Base-by-base conservation (phyloP, 176 grass and related monocot genomes). In the Juncus effusus region DNA sequence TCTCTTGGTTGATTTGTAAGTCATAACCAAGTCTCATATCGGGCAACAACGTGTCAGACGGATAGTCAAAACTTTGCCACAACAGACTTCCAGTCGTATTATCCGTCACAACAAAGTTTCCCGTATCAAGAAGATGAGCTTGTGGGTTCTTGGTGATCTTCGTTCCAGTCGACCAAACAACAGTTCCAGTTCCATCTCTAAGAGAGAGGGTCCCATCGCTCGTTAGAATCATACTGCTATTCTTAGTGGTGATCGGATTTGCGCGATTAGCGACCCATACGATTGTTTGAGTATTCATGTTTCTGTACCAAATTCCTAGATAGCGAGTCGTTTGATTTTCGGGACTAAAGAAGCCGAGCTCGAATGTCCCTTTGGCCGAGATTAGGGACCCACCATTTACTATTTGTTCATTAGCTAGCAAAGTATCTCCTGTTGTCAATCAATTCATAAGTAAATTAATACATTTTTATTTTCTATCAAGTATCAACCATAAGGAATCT, bases 31-130 rank as follows among this genome's bases (percentile, higher is more conserved):
- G 56, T 76, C 85, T 83, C 85, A 91, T 78, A 4, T 74, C 79
- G 2, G 87, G 79, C 38, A 96, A 78, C 16, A 88, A 55, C 6
- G 87, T 96, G 54, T 91, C 87, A 4, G 87, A 81, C 36, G 84
- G 92, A 38, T 88, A 72, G 13, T 96, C 79, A 56, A 88, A 96
- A 78, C 84, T 91, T 78, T 96, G 87, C 92, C 87, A 96, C 35
- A 63, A 35, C 39, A 72, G 49, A 2, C 2, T 55, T 4, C 15
- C 68, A 0, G 9, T 36, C 36, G 6, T 70, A 6, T 45, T 65
- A 5, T 60, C 80, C 0, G 6, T 50, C 16, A 91, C 44, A 15
- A 83, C 63, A 40, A 96, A 44, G 70, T 96, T 96, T 54, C 87
- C 87, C 19, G 51, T 70, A 75, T 85, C 87, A 49, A 85, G 14